Conservation (phyloP, 495 filamentous ascomycete species). For the Podospora pseudoanserina region DNA sequence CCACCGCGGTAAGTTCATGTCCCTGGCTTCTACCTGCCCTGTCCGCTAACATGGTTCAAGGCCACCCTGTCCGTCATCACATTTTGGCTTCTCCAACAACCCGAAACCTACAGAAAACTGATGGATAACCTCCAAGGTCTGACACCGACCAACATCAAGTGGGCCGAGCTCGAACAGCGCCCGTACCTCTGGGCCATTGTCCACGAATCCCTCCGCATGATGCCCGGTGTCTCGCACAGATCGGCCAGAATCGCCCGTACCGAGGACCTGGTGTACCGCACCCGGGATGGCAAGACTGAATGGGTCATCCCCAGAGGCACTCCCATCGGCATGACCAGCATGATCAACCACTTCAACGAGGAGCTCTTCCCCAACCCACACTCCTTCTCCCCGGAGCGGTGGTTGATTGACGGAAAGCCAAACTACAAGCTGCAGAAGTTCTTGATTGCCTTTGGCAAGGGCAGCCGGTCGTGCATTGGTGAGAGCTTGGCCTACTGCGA, state of each 20-base stretch:
- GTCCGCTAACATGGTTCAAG: conserved; percentile 10
- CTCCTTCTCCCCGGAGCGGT: conserved; percentile 50
- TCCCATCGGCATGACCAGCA: conserved; percentile 47
- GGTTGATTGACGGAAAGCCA: conserved; percentile 33
- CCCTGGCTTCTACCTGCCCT: background rate
- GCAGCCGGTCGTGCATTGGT: conserved; percentile 48
- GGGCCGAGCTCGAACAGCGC: conserved; percentile 36
- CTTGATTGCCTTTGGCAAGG: conserved; percentile 48
- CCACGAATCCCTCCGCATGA: conserved; percentile 43
- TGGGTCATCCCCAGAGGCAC: conserved; percentile 33
- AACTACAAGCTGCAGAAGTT: conserved; percentile 43
- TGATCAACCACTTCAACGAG: conserved; percentile 47
- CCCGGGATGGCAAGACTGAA: conserved; percentile 32
- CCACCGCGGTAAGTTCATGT: conserved; percentile 19
- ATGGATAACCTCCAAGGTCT: conserved; percentile 28
- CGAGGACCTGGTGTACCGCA: conserved; percentile 33
- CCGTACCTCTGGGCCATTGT: conserved; percentile 48
- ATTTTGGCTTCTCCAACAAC: conserved; percentile 33
- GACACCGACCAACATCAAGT: conserved; percentile 23
- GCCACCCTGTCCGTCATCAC: conserved; percentile 32
- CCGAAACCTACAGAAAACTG: conserved; percentile 26
- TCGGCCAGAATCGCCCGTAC: conserved; percentile 27
- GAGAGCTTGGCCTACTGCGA: conserved; percentile 41
- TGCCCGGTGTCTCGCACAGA: conserved; percentile 35
- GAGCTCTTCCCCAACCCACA: conserved; percentile 47